These are phyloP conservation scores for Solanum bulbocastanum DNA, from an alignment of 257 asterid species.

Conservation along the genomic window DNA sequence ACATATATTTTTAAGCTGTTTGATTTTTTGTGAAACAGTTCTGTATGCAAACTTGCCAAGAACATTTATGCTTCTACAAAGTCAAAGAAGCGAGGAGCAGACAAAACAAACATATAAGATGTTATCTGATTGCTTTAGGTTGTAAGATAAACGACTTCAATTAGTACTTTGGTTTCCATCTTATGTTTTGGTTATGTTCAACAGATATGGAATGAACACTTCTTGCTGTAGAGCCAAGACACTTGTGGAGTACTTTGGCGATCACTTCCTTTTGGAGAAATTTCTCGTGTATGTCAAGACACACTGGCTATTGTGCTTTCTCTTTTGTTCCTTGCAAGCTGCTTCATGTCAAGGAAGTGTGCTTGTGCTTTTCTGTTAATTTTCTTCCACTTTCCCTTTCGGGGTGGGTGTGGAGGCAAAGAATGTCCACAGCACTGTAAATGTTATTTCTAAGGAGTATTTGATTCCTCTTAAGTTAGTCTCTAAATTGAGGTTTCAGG, in stretches of 20 bases:
- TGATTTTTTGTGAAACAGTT: slow-evolving; percentile 33
- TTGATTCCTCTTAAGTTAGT: not conserved
- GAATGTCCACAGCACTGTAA: not conserved
- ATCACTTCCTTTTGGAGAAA: slow-evolving; percentile 24
- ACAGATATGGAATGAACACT: slow-evolving; percentile 20
- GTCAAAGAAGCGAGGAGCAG: slow-evolving; percentile 65
- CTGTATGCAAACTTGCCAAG: slow-evolving; percentile 54
- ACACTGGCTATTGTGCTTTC: not conserved
- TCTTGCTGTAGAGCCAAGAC: slow-evolving; percentile 56
- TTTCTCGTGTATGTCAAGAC: slow-evolving; percentile 45
- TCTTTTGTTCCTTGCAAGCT: not conserved
- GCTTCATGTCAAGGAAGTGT: not conserved
- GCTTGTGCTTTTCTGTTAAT: not conserved
- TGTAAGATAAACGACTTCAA: not conserved
- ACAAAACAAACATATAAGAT: slow-evolving; percentile 54
- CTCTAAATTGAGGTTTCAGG: not conserved
- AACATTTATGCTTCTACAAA: slow-evolving; percentile 55
- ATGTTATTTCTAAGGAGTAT: not conserved
- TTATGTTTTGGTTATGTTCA: too few relatives aligned
- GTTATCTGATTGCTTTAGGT: slow-evolving; percentile 81
- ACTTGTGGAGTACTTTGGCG: slow-evolving; percentile 64
- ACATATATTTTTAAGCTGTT: not conserved
- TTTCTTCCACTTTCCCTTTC: not conserved
- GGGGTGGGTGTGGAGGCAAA: not conserved
- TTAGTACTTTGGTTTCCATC: too few relatives aligned